Evolutionary conservation across 495 filamentous ascomycete species (phyloP).

Genomic region (Pseudoneurospora amorphoporcata): DNA sequence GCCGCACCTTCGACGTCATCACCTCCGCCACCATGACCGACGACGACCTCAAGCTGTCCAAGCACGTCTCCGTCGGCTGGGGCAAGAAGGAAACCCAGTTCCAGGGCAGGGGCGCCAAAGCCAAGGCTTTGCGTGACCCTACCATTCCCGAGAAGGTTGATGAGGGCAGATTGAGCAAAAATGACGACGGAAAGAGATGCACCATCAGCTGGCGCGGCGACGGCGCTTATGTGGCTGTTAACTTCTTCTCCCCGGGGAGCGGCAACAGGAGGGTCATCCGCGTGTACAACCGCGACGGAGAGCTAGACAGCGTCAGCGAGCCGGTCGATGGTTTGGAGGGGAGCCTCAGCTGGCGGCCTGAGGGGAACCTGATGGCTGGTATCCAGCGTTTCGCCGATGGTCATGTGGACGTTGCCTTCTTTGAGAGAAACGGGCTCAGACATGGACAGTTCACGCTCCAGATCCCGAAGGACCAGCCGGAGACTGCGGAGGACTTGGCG

Average conservation of each 20-base stretch:
- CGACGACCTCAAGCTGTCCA: conserved; percentile 77
- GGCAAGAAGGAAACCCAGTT: conserved; percentile 98
- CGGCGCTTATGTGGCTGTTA: conserved; percentile 83
- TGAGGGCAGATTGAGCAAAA: conserved; percentile 60
- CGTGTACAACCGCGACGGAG: conserved; percentile 82
- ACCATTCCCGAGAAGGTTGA: conserved; percentile 92
- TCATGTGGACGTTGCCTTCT: conserved; percentile 78
- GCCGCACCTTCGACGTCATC: conserved; percentile 75
- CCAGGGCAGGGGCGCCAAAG: conserved; percentile 84
- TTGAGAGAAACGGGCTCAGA: conserved; percentile 88
- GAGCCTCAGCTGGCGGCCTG: conserved; percentile 82
- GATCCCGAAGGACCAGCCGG: conserved; percentile 44
- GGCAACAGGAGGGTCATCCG: conserved; percentile 64
- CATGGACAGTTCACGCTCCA: conserved; percentile 84
- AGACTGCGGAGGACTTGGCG: conserved; percentile 46
- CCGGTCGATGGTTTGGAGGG: conserved; percentile 84
- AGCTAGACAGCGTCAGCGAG: conserved; percentile 83
- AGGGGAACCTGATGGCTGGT: conserved; percentile 78
- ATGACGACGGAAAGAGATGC: conserved; percentile 53
- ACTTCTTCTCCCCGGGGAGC: conserved; percentile 47
- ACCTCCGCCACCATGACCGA: conserved; percentile 56
- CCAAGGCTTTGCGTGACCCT: conserved; percentile 80
- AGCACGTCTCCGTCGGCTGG: conserved; percentile 97
- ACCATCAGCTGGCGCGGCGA: conserved; percentile 91
- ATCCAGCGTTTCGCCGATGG: conserved; percentile 54